Conservation (phyloP, 2,329 filamentous ascomycete species). For the Colletotrichum tropicale region DNA sequence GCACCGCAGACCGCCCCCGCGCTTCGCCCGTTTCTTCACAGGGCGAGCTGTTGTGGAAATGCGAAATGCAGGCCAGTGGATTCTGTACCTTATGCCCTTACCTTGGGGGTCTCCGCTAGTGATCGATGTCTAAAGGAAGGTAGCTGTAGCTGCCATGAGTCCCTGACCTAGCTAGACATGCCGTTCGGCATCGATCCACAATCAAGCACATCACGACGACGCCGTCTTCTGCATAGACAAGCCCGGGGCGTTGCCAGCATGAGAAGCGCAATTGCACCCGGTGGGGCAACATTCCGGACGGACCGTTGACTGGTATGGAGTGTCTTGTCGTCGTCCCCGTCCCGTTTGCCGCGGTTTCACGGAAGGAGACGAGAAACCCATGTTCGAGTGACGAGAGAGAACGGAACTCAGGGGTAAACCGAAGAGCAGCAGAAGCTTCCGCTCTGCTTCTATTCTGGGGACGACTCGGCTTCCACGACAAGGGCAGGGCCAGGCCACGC, state of each 20-base stretch:
- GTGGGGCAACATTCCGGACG: not conserved
- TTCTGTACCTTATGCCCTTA: not conserved
- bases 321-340: not conserved
- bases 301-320: not conserved
- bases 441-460: constrained; percentile 11
- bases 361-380: constrained; percentile 1
- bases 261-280: not conserved
- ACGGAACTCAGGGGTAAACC: not conserved
- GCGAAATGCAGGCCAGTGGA: not conserved
- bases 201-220: not conserved
- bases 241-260: not conserved
- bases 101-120: not conserved
- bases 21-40: constrained; percentile 5
- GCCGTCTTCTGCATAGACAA: not conserved
- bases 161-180: not conserved
- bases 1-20: not conserved
- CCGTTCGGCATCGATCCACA: not conserved
- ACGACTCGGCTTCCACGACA: not conserved
- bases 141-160: not conserved
- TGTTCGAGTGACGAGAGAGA: not conserved
- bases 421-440: not conserved
- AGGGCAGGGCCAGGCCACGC: not conserved
- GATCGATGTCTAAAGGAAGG: not conserved
- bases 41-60: constrained; percentile 9
- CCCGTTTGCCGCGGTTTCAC: constrained; percentile 14